These are phyloP conservation scores for Sporodiniella umbellata DNA, from an alignment of 371 early-diverging fungal genomes.

Conservation along the genomic window DNA sequence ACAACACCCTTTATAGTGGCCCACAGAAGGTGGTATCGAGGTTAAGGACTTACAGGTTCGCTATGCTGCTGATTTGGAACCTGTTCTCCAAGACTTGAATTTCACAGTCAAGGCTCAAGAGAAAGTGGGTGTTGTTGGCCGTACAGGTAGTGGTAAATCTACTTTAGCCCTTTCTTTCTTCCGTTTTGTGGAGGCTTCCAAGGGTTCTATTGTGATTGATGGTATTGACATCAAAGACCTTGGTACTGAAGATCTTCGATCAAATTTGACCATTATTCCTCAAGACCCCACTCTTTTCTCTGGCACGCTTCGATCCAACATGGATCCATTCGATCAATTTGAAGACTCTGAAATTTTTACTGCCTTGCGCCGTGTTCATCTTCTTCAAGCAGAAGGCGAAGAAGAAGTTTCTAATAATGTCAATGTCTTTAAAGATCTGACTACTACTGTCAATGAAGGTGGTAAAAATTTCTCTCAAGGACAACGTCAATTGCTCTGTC, in stretches of 20 bases:
- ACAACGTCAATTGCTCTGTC: constrained; percentile 78
- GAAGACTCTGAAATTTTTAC: constrained; percentile 68
- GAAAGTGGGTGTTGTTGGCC: constrained; percentile 65
- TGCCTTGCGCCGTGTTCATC: constrained; percentile 54
- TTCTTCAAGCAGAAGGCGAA: constrained; percentile 22
- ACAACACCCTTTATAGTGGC: constrained; percentile 58
- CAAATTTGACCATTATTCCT: constrained; percentile 71
- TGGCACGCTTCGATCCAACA: constrained; percentile 63
- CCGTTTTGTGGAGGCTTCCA: constrained; percentile 67
- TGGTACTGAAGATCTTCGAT: constrained; percentile 69
- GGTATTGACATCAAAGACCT: constrained; percentile 71
- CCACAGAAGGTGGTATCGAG: constrained; percentile 57
- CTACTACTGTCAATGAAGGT: constrained; percentile 50
- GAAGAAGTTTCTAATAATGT: constrained; percentile 21
- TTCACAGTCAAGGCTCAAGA: constrained; percentile 50
- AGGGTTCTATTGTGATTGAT: constrained; percentile 72
- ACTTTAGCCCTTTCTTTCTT: constrained; percentile 73
- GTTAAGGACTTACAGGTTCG: constrained; percentile 55
- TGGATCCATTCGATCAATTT: constrained; percentile 65
- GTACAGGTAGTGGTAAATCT: constrained; percentile 79
- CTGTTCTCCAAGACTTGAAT: constrained; percentile 55
- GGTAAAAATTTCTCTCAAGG: constrained; percentile 84
- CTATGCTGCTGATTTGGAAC: constrained; percentile 59
- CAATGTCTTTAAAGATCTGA: constrained; percentile 40
- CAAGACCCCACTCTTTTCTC: constrained; percentile 72